Percentiles rank a stretch among this genome's conserved stretches.
phyloP scores from a whole-genome alignment of 257 asterid genomes.

The Mentha longifolia region DNA sequence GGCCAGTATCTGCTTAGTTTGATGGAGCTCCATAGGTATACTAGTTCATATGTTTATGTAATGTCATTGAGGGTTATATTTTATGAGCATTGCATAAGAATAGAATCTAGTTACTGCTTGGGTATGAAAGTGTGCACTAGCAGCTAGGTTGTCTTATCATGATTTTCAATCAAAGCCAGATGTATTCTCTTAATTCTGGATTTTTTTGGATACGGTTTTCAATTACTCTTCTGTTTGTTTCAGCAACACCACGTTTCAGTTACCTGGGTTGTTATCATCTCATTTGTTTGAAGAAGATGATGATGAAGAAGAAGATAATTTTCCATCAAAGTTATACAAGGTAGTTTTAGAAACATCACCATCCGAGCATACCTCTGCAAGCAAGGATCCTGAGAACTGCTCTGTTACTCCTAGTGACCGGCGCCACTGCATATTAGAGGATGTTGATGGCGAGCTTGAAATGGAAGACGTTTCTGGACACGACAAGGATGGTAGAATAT shows the following conservation, averaged over 20 bases:
- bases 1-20: not conserved
- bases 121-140: constrained; percentile 23
- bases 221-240: constrained; percentile 37
- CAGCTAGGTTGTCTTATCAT: constrained; percentile 22
- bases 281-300: constrained; percentile 58
- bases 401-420: constrained; percentile 73
- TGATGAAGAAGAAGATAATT: constrained; percentile 68
- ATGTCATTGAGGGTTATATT: constrained; percentile 3
- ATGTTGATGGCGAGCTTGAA: constrained; percentile 98
- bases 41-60: not conserved
- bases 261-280: constrained; percentile 58
- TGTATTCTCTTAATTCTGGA: constrained; percentile 8
- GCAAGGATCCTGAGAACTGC: constrained; percentile 59
- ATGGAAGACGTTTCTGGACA: constrained; percentile 97
- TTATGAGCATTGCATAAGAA: constrained; percentile 9
- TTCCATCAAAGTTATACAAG: constrained; percentile 44
- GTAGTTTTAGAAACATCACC: constrained; percentile 53
- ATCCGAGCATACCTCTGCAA: constrained; percentile 51
- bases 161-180: constrained; percentile 10
- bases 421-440: constrained; percentile 83
- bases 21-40: too few species aligned
- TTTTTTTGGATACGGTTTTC: constrained; percentile 28
- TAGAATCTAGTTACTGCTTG: not conserved
- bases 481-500: constrained; percentile 62
- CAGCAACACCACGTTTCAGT: constrained; percentile 69